A percentile compares a stretch with the other conserved stretches of the same genome.
phyloP scores from a whole-genome alignment of 768 basidiomycete genomes.

The Cyathus striatus region DNA sequence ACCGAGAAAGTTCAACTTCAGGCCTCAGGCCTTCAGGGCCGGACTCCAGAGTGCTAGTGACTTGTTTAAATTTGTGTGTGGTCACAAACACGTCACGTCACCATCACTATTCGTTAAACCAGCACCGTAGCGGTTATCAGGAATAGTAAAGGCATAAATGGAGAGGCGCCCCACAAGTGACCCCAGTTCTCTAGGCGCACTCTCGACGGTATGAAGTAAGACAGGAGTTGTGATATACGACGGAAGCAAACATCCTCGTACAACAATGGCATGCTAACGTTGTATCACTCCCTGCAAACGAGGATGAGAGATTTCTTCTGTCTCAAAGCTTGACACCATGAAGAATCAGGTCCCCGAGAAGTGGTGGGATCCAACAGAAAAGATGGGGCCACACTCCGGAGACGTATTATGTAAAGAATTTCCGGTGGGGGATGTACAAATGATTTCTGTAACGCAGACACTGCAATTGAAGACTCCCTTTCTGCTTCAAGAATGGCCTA shows the following conservation, averaged over 20 bases:
- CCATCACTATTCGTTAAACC: too few species aligned
- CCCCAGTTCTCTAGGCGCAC: conserved; percentile 4
- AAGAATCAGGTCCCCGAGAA: conserved; percentile 2
- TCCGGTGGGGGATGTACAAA: conserved; percentile 3
- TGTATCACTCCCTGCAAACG: conserved; percentile 4
- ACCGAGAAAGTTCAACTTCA: too few species aligned
- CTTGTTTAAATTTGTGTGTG: too few species aligned
- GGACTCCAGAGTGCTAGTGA: too few species aligned
- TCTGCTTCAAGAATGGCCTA: too few species aligned
- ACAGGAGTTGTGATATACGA: conserved; percentile 3
- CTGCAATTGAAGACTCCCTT: background rate
- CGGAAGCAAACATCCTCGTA: conserved; percentile 9
- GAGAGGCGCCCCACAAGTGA: too few species aligned
- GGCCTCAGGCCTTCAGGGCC: too few species aligned
- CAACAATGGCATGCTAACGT: conserved; percentile 5
- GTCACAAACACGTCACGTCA: too few species aligned
- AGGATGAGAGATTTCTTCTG: conserved; percentile 1
- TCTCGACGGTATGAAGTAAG: conserved; percentile 5
- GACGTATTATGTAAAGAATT: conserved; percentile 4
- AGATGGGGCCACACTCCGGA: background rate
- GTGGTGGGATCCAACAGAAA: conserved; percentile 5
- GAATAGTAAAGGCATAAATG: too few species aligned
- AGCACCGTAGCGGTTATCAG: too few species aligned
- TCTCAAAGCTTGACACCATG: conserved; percentile 5
- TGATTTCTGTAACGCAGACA: background rate